Conservation (phyloP, 1,139 yeast species). For the Candida labiduridarum region DNA sequence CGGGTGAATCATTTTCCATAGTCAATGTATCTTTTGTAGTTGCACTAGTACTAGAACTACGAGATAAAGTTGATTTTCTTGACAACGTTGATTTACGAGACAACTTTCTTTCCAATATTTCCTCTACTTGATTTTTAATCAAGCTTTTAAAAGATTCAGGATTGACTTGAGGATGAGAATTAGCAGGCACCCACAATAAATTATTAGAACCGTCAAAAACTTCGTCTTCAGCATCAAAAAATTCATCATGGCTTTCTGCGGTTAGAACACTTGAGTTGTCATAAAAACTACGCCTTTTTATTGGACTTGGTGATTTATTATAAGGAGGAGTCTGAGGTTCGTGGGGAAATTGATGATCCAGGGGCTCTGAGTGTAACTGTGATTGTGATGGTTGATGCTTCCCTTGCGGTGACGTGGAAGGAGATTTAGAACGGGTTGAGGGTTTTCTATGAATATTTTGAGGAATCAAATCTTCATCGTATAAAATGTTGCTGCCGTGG, state of each 20-base stretch:
- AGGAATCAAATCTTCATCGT: slow-evolving; percentile 14
- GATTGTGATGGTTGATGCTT: not conserved
- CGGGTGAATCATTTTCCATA: not conserved
- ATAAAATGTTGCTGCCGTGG: not conserved
- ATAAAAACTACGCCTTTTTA: slow-evolving; percentile 7
- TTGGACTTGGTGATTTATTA: slow-evolving; percentile 12
- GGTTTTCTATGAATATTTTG: slow-evolving; percentile 6
- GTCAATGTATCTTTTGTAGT: not conserved
- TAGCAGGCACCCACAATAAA: slow-evolving; percentile 92
- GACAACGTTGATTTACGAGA: slow-evolving; percentile 28
- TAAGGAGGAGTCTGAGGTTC: slow-evolving; percentile 7
- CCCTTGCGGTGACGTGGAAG: slow-evolving; percentile 8
- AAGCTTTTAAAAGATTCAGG: slow-evolving; percentile 88
- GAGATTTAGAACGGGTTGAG: slow-evolving; percentile 5
- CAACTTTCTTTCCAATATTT: slow-evolving; percentile 51
- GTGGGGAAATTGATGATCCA: slow-evolving; percentile 2
- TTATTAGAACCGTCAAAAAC: slow-evolving; percentile 24
- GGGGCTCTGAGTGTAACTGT: not conserved
- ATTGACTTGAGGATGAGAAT: slow-evolving; percentile 88
- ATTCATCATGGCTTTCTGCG: slow-evolving; percentile 22
- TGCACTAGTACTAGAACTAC: slow-evolving; percentile 12
- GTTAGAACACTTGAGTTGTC: slow-evolving; percentile 14
- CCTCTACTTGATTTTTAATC: slow-evolving; percentile 79
- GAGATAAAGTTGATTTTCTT: slow-evolving; percentile 34
- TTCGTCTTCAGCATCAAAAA: slow-evolving; percentile 31